These are phyloP conservation scores for Russula vinacea DNA, from an alignment of 768 basidiomycete genomes.

Conservation along the genomic window DNA sequence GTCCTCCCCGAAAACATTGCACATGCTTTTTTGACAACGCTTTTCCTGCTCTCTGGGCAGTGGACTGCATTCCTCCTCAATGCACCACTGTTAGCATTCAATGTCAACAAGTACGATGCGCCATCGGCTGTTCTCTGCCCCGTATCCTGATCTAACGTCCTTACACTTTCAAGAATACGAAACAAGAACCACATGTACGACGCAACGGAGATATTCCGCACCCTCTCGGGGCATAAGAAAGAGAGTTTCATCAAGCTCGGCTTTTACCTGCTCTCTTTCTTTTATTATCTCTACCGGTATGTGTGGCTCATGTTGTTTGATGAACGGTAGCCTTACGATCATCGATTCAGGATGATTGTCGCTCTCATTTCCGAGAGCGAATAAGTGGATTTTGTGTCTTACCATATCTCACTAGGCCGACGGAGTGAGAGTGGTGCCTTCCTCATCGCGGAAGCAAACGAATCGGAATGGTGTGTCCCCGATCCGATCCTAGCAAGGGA, in stretches of 20 bases:
- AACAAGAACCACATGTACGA: constrained; percentile 98
- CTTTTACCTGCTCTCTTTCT: constrained; percentile 88
- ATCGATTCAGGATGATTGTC: constrained; percentile 46
- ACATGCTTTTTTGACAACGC: constrained; percentile 84
- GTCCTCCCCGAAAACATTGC: constrained; percentile 95
- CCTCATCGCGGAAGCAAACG: constrained; percentile 8
- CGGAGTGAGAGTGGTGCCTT: not conserved
- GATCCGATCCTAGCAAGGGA: constrained; percentile 11
- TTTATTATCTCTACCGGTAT: constrained; percentile 87
- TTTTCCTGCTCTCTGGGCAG: constrained; percentile 95
- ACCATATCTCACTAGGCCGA: constrained; percentile 1
- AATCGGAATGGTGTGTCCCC: constrained; percentile 12
- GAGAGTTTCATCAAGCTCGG: constrained; percentile 94
- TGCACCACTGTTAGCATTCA: constrained; percentile 81
- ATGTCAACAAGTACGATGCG: constrained; percentile 83
- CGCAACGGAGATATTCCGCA: constrained; percentile 98
- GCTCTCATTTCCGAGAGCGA: constrained; percentile 49
- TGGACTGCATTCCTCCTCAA: constrained; percentile 92
- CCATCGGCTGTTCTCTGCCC: not conserved
- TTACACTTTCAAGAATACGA: constrained; percentile 59
- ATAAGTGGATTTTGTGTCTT: constrained; percentile 28
- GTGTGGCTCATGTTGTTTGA: constrained; percentile 33
- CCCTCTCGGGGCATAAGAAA: constrained; percentile 89
- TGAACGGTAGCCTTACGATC: not conserved
- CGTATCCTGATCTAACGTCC: constrained; percentile 4